Base-by-base conservation (phyloP, 2,329 filamentous ascomycete species). In the Fusarium continuum region DNA sequence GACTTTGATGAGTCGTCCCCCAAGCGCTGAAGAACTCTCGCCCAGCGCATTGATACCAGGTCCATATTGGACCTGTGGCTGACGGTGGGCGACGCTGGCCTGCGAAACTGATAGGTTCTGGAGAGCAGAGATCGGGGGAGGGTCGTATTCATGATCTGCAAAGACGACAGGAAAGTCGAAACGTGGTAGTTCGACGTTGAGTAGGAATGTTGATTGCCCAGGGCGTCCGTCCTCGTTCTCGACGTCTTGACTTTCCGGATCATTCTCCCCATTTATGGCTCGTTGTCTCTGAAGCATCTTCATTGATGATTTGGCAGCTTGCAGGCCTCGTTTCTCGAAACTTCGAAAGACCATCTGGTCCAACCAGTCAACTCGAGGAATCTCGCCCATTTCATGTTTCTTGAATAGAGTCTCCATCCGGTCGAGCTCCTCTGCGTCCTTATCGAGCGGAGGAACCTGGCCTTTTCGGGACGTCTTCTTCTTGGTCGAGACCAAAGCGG, bases 121-220 rank as follows among this genome's bases (percentile, higher is more conserved):
- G 55, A 94, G 81, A 11, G 89, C 86, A 2, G 93, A 95, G 34
- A 96, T 84, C 1, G 92, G 91, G 1, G 93, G 92, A 2, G 92
- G 85, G 2, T 91, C 88, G 72, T 99, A 99, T 73, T 97, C 93
- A 70, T 95, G 88, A 74, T 99, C 95, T 25, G 92, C 91, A 79
- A 96, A 99, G 22, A 99, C 92, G 35, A 99, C 87, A 0, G 95
- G 92, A 68, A 97, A 96, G 72, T 99, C 95, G 74, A 97, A 99
- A 10, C 93, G 88, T 11, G 93, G 93, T 41, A 99, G 87, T 71
- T 99, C 95, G 43, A 99, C 84, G 71, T 96, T 93, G 16, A 99
- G 85, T 43, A 90, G 87, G 73, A 96, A 97, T 8, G 88, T 87
- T 2, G 83, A 83, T 3, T 78, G 74, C 2, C 77, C 78, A 4